Evolutionary conservation across 2,329 filamentous ascomycete species (phyloP), one percentile per base, ranked within the genome.

Genomic region (Cordyceps tenuipes): DNA sequence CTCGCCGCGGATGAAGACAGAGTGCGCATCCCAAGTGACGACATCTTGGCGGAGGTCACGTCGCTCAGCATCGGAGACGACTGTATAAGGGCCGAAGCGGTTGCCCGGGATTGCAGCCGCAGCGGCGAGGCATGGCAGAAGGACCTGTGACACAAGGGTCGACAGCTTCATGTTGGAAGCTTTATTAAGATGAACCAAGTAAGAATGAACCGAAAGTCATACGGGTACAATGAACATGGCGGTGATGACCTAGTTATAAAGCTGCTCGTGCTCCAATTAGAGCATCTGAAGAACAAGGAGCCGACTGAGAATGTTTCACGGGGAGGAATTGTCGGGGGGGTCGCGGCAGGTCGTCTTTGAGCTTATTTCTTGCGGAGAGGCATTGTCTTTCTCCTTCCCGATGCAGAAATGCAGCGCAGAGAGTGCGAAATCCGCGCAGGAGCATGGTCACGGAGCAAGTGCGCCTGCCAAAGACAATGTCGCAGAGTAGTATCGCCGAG

Each of bases 1-100:
- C 69, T 89, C 82, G n/a, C 86, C 85, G 64, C 82, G 77, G 59
- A 89, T 78, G 65, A 85, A 84, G 5, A 89, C 72, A 2, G 85
- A 87, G 63, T 87, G 77, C 61, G 85, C 77, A 66, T 89, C 86
- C 83, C 84, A 89, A 48, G 84, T 88, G 19, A 86, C 80, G 57
- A 67, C 36, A 23, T 60, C 53, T 48, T 66, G 61, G 9, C 61
- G 50, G 8, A 52, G 21, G 29, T 41, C 57, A 19, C 43, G 39
- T 17, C 34, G 19, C 7, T 59, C 57, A 19, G 21, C 39, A 3
- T 49, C 49, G 21, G 57, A 23, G 17, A 59, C 39, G 57, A 59
- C 43, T 10, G 53, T 53, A 31, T 41, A 59, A 3, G 48, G 49
- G 12, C 50, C 57, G 23, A 59, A 59, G 19, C 41, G 4, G 13